phyloP scores from a whole-genome alignment of 176 grass and related monocot genomes.

The Zizania latifolia region DNA sequence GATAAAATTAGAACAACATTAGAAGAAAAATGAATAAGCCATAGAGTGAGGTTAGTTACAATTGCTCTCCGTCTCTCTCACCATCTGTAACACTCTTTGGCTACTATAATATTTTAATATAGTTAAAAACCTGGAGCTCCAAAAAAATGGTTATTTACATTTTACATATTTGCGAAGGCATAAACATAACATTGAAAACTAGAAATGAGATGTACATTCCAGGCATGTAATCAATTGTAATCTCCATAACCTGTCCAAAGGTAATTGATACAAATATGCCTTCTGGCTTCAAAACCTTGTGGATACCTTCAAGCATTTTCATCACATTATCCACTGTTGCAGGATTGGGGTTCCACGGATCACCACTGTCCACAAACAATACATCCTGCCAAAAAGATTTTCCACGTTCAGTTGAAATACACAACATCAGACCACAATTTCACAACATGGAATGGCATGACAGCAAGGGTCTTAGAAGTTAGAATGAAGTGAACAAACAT shows the following conservation, averaged over 20 bases:
- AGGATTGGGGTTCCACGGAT: conserved; percentile 84
- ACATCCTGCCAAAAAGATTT: conserved; percentile 62
- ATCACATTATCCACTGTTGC: conserved; percentile 64
- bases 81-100: neutral
- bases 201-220: neutral
- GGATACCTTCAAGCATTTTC: conserved; percentile 84
- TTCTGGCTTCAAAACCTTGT: conserved; percentile 76
- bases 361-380: conserved; percentile 86
- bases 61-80: neutral
- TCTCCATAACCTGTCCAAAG: conserved; percentile 75
- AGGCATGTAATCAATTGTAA: neutral
- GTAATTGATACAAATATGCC: conserved; percentile 74
- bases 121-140: neutral
- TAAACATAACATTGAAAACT: neutral
- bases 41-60: neutral
- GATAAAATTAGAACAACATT: neutral
- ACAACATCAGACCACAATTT: neutral
- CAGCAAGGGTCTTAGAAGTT: neutral
- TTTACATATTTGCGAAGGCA: neutral
- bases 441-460: neutral
- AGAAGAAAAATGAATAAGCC: neutral
- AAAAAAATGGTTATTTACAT: neutral
- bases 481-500: neutral
- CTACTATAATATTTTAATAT: neutral
- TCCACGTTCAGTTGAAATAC: neutral